These are phyloP conservation scores for Bruguiera hainesii DNA, from an alignment of 441 rosid species.

Conservation along the genomic window DNA sequence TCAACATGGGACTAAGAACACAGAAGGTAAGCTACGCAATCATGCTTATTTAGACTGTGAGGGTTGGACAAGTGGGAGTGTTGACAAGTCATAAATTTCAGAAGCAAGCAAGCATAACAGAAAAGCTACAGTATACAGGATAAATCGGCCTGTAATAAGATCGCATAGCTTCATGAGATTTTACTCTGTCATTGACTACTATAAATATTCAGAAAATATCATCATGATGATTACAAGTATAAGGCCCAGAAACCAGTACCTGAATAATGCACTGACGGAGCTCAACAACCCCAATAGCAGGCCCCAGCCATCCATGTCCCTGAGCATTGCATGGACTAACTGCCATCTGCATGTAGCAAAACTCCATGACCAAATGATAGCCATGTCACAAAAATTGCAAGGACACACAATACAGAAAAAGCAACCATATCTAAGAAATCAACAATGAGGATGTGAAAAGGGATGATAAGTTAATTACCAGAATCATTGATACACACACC, in stretches of 20 bases:
- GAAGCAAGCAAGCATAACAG: too few relatives aligned
- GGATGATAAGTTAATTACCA: too few relatives aligned
- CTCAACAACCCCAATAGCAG: conserved; percentile 88
- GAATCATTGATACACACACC: too few relatives aligned
- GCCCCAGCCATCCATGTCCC: conserved; percentile 98
- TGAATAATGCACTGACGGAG: conserved; percentile 93
- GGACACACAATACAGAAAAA: not conserved
- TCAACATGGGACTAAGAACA: too few relatives aligned
- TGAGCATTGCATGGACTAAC: conserved; percentile 76
- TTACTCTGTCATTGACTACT: too few relatives aligned
- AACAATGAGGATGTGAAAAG: not conserved
- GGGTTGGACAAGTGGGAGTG: too few relatives aligned
- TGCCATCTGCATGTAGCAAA: conserved; percentile 67
- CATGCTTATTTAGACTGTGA: too few relatives aligned
- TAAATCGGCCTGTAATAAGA: conserved; percentile 5
- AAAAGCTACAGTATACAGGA: too few relatives aligned
- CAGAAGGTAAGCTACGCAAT: too few relatives aligned
- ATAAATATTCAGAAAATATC: not conserved
- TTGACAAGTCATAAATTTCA: too few relatives aligned
- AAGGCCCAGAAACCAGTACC: conserved; percentile 37
- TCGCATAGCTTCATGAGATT: not conserved
- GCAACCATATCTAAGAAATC: not conserved
- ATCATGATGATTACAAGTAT: not conserved
- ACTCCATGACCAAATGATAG: not conserved
- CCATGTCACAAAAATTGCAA: too few relatives aligned